A percentile compares a stretch with the other conserved stretches of the same genome.
phyloP scores from a whole-genome alignment of 225 moss, liverwort and hornwort genomes.

The Asterella californica region DNA sequence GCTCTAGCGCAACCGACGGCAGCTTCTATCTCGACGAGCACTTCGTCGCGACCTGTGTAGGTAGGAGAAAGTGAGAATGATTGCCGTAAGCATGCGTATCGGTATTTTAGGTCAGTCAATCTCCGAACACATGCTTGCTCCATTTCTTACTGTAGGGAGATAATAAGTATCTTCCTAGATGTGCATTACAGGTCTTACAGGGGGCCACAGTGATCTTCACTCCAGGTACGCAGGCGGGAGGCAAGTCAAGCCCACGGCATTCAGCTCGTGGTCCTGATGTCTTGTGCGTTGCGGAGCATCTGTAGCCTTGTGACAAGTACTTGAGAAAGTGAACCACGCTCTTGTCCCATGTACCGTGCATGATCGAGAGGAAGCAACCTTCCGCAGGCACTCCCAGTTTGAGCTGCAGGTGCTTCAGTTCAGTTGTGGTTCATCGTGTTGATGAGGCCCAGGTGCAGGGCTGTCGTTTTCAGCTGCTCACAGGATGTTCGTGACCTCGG shows the following conservation, averaged over 20 bases:
- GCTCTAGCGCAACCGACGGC: background rate
- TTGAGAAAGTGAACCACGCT: no score
- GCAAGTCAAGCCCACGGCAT: background rate
- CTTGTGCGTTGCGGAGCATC: background rate
- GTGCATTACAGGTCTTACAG: background rate
- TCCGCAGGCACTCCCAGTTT: no score
- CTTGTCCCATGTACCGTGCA: no score
- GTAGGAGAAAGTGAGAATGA: background rate
- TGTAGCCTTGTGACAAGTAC: background rate
- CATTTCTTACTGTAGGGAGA: background rate
- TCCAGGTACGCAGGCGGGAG: background rate
- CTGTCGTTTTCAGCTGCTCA: no score
- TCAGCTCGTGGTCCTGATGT: conserved; percentile 5
- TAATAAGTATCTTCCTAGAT: background rate
- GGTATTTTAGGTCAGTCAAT: background rate
- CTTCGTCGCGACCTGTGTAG: background rate
- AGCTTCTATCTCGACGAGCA: background rate
- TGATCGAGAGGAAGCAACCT: no score
- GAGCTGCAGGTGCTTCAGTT: no score
- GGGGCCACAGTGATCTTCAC: background rate
- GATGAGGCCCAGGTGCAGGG: no score
- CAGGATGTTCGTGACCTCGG: no score
- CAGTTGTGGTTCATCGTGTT: no score
- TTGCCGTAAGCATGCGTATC: background rate
- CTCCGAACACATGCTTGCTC: background rate